Base-by-base conservation (phyloP, 2,329 filamentous ascomycete species). In the Colletotrichum cuscutae region DNA sequence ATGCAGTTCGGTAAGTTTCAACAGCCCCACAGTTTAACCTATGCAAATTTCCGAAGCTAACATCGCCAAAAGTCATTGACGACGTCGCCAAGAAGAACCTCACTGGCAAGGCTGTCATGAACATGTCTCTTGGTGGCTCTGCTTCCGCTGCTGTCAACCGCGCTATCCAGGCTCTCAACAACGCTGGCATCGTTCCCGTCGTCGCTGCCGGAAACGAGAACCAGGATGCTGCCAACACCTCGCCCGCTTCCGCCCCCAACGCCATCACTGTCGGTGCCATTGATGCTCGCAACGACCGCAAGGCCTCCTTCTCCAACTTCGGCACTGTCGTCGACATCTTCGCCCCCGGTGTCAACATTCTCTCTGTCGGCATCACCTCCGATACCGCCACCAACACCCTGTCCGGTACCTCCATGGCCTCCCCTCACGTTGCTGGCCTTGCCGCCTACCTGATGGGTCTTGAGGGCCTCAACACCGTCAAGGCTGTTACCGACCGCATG, bases 351-450 rank as follows among this genome's bases (percentile, higher is more conserved):
- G 87, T 90, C 65, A 76, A 86, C 62, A 84, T 91, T 32, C 80
- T 86, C 67, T 89, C 86, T 74, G 86, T 87, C 53, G 87, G 87
- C 66, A 89, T 89, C 80, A 74, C 77, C n/a, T 85, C 78, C 75
- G 81, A 88, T 77, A 86, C 81, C 24, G 85, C 81, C 73, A 86
- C 82, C 62, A 80, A 80, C 46, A 79, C 79, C 22, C 81, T 90
- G 60, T 88, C 85, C 76, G 89, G 89, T 65, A 90, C 89, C 74
- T 88, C 87, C 74, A 93, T 92, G 91, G 91, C 92, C 30, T 87
- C 88, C 13, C 92, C 92, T 1, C 91, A 93, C 79, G 86, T 94
- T 66, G 88, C 90, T 60, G 92, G 92, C 60, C 84, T 94, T 4
- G 90, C 90, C 15, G 91, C 91, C 32, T 94, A 94, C 81, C 82